Evolutionary conservation across 768 basidiomycete species (phyloP).

Genomic region (Polyporus arcularius): DNA sequence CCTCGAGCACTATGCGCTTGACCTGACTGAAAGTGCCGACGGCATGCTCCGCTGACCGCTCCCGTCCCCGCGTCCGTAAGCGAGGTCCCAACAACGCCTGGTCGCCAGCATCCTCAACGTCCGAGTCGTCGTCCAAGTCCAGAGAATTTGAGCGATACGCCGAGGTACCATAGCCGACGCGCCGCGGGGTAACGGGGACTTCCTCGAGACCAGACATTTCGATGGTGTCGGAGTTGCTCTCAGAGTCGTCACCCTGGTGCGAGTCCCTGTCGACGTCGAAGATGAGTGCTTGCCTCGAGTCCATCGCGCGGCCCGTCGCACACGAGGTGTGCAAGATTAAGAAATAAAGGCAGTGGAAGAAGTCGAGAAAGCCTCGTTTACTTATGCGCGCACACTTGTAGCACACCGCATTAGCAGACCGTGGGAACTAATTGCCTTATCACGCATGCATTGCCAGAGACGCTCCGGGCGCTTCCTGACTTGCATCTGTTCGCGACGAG

Average conservation of each 20-base stretch:
- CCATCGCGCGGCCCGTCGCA: slow-evolving; percentile 3
- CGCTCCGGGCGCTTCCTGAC: slow-evolving; percentile 20
- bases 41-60: slow-evolving; percentile 21
- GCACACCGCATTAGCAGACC: slow-evolving; percentile 1
- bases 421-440: slow-evolving; percentile 14
- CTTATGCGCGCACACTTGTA: background rate
- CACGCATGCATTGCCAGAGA: slow-evolving; percentile 14
- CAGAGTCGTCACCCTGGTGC: slow-evolving; percentile 8
- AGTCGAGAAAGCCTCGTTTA: too few relatives aligned
- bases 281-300: slow-evolving; percentile 13
- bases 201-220: slow-evolving; percentile 38
- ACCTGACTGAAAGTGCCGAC: slow-evolving; percentile 53
- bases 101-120: slow-evolving; percentile 42
- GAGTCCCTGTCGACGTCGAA: slow-evolving; percentile 14
- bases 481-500: slow-evolving; percentile 26
- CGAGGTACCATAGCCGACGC: slow-evolving; percentile 12
- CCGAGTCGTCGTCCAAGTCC: slow-evolving; percentile 28
- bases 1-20: slow-evolving; percentile 70
- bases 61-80: slow-evolving; percentile 29
- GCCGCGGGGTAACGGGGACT: slow-evolving; percentile 24
- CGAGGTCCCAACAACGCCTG: slow-evolving; percentile 46
- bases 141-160: slow-evolving; percentile 13
- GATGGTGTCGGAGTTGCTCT: slow-evolving; percentile 29
- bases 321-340: background rate
- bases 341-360: background rate